A percentile compares a stretch with the other conserved stretches of the same genome.
Conservation (phyloP, 2,329 filamentous ascomycete genomes). For the Dactylellina parvicollis region DNA sequence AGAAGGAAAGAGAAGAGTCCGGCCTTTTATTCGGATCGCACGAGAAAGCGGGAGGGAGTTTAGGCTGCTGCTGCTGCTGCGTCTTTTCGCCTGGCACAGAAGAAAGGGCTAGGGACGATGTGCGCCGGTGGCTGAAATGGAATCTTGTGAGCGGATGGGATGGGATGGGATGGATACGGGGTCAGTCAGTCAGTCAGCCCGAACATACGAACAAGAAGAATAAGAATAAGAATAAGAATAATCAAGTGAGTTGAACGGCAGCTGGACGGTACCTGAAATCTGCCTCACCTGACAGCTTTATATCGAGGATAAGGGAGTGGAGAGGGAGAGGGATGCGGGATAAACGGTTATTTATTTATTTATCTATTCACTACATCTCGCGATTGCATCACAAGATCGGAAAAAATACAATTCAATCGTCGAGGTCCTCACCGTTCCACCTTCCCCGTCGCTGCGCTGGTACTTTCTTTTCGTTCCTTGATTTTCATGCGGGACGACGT, state of each 20-base stretch:
- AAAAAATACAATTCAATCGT: neutral
- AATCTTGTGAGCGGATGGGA: neutral
- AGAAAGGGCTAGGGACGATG: neutral
- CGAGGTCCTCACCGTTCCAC: neutral
- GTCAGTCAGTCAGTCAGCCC: neutral
- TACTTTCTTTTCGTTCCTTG: conserved; percentile 39
- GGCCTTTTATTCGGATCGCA: neutral
- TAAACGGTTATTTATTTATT: neutral
- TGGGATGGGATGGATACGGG: neutral
- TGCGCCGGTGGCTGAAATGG: neutral
- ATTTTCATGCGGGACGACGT: conserved; percentile 42
- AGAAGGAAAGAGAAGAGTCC: neutral
- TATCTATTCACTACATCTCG: too few species aligned
- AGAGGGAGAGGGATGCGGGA: neutral
- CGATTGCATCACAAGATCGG: neutral
- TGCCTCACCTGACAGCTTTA: conserved; percentile 30
- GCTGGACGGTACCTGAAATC: conserved; percentile 52
- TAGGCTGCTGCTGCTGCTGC: conserved; percentile 3
- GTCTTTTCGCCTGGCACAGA: neutral
- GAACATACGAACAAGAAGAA: neutral
- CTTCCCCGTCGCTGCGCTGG: neutral
- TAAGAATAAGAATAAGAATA: too few species aligned
- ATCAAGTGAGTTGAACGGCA: conserved; percentile 42
- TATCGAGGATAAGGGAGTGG: neutral
- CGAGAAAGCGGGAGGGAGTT: conserved; percentile 2